Conservation (phyloP, 805 yeast genomes). For the Ogataea paraovalis region DNA sequence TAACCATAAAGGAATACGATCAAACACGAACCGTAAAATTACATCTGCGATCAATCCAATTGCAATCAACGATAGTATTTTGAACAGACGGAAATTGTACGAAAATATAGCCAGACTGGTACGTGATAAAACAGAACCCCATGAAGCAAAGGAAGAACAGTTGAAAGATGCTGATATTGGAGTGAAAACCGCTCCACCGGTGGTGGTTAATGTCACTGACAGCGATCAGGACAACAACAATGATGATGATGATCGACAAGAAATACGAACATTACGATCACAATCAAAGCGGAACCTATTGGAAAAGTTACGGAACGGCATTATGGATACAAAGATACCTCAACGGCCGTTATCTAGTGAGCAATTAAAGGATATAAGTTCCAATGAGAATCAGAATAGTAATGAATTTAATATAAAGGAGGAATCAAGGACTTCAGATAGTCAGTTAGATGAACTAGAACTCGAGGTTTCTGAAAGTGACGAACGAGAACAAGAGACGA, state of each 20-base stretch:
- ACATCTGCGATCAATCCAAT: background rate
- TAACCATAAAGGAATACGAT: background rate
- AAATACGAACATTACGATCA: background rate
- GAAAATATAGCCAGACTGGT: conserved; percentile 1
- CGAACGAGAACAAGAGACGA: background rate
- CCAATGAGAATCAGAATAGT: too few relatives aligned
- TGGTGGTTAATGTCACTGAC: background rate
- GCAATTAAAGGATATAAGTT: background rate
- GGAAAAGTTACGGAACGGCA: background rate
- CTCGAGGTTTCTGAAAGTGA: background rate
- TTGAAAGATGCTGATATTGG: background rate
- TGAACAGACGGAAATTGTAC: background rate
- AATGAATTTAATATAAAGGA: too few relatives aligned
- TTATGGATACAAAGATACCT: background rate
- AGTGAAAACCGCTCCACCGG: too few relatives aligned
- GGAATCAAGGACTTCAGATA: too few relatives aligned
- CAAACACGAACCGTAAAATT: background rate
- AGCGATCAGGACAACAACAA: background rate
- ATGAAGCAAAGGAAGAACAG: background rate
- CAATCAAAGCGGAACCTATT: background rate
- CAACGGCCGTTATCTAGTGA: too few relatives aligned
- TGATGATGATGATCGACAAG: background rate
- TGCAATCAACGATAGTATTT: background rate
- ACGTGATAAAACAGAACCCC: background rate
- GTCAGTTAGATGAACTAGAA: too few relatives aligned